phyloP scores from a whole-genome alignment of 1,139 yeast genomes.

The Pichia norvegensis region DNA sequence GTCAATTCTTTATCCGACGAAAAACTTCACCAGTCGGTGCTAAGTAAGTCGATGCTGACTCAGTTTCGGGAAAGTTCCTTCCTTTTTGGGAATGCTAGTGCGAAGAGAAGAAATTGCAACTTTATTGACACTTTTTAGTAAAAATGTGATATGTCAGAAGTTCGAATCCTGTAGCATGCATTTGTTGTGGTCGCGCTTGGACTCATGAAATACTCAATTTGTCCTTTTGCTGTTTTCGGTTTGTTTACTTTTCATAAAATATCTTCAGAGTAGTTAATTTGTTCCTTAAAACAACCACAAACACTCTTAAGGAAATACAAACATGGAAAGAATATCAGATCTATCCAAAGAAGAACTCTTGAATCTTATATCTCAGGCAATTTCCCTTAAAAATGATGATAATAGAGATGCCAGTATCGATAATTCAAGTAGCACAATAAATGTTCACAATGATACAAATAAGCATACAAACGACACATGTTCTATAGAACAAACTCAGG shows the following conservation, averaged over 20 bases:
- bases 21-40: too few species aligned
- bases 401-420: neutral
- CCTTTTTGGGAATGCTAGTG: neutral
- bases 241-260: neutral
- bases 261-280: neutral
- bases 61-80: neutral
- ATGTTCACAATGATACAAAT: neutral
- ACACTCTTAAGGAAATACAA: too few species aligned
- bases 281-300: neutral
- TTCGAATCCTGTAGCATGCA: neutral
- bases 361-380: slow-evolving; percentile 5
- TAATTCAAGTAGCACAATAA: neutral
- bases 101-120: neutral
- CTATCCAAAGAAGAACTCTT: slow-evolving; percentile 8
- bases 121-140: too few species aligned
- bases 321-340: neutral
- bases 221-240: neutral
- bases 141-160: neutral
- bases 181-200: neutral
- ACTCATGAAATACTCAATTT: neutral
- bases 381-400: slow-evolving; percentile 1
- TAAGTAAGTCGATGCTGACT: neutral
- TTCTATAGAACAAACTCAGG: neutral
- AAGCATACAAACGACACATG: neutral
- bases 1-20: too few species aligned